These are phyloP conservation scores for Epithele typhae DNA, from an alignment of 768 basidiomycete species.

Conservation along the genomic window DNA sequence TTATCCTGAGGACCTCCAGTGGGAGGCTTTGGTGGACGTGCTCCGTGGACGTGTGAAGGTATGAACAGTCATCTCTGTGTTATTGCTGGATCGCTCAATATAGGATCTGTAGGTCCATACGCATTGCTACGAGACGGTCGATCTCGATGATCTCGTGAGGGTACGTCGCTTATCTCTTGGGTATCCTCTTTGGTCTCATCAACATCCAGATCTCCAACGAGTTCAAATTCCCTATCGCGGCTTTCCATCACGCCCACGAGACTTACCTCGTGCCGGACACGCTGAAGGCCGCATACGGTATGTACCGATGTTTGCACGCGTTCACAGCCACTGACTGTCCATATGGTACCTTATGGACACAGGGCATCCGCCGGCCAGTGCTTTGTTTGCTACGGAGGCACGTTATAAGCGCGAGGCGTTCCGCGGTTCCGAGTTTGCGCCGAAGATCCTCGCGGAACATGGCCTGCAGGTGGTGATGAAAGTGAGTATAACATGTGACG, in stretches of 20 bases:
- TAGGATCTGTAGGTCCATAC: constrained; percentile 39
- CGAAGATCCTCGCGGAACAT: constrained; percentile 52
- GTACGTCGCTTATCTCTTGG: no score
- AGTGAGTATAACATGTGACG: no score
- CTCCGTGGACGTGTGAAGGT: constrained; percentile 76
- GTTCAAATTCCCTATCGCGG: constrained; percentile 79
- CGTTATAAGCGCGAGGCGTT: constrained; percentile 65
- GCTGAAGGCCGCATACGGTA: constrained; percentile 63
- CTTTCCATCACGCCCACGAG: constrained; percentile 87
- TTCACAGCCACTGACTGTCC: background rate
- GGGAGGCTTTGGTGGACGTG: constrained; percentile 78
- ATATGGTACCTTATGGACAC: background rate
- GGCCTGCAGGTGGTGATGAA: constrained; percentile 42
- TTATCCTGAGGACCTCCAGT: constrained; percentile 69
- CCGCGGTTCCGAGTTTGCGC: constrained; percentile 60
- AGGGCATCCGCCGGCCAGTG: constrained; percentile 64
- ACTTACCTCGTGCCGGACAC: constrained; percentile 84
- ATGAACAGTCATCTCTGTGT: background rate
- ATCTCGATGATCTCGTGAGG: constrained; percentile 45
- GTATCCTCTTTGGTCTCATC: no score
- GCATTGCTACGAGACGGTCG: constrained; percentile 64
- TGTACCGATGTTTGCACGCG: background rate
- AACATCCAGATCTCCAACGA: constrained; percentile 66
- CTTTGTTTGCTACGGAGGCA: constrained; percentile 78
- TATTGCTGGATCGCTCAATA: no score